Percentiles rank a stretch among this genome's conserved stretches.
Conservation (phyloP, 2,329 filamentous ascomycete species). For the Verticillium albo-atrum region DNA sequence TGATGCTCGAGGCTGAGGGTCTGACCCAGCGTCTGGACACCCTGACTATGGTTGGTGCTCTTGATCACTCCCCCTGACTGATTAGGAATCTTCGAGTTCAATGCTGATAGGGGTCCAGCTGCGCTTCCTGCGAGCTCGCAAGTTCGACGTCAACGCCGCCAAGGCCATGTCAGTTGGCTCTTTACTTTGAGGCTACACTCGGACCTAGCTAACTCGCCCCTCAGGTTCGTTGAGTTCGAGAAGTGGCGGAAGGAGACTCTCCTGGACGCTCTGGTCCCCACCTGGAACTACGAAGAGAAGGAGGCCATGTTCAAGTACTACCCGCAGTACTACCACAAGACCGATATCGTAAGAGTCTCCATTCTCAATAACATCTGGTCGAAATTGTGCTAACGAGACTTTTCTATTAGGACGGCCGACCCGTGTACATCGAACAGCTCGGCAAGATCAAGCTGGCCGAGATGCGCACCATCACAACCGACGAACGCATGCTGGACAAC, state of each 20-base stretch:
- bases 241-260: conserved; percentile 86
- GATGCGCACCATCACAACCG: conserved; percentile 90
- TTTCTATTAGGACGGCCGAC: conserved; percentile 76
- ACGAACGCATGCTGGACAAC: conserved; percentile 93
- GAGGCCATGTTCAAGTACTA: conserved; percentile 83
- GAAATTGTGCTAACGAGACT: not conserved
- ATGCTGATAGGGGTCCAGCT: conserved; percentile 44
- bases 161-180: conserved; percentile 71
- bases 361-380: not conserved
- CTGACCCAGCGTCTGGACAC: conserved; percentile 85
- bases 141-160: conserved; percentile 80
- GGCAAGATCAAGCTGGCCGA: conserved; percentile 86
- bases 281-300: conserved; percentile 86
- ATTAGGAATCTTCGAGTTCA: not conserved
- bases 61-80: not conserved
- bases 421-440: conserved; percentile 94
- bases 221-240: conserved; percentile 85
- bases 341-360: conserved; percentile 64
- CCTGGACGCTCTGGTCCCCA: conserved; percentile 74
- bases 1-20: conserved; percentile 78
- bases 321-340: conserved; percentile 99
- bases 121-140: conserved; percentile 87
- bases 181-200: no score
- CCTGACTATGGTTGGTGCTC: conserved; percentile 69
- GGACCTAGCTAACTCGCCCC: not conserved